Evolutionary conservation across 306 rosid species (phyloP), one percentile per base, ranked within the genome.

Genomic region (Quercus robur): DNA sequence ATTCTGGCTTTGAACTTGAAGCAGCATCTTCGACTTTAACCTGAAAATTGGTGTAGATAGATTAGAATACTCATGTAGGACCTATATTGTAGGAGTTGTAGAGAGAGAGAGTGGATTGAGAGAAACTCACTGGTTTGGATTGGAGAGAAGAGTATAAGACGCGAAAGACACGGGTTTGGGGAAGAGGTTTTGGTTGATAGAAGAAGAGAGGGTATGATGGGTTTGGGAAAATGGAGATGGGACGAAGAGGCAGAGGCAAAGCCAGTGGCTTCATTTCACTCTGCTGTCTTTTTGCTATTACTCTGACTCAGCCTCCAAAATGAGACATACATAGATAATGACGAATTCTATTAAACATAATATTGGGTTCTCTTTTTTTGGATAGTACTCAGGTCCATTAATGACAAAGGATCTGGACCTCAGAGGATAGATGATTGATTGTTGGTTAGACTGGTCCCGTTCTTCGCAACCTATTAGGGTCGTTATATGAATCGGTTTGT

Each of bases 261-360:
- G 84, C 83, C 76, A 84, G 72, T 70, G 89, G 80, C 82, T 80
- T 86, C 97, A 94, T 92, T 74, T 81, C 82, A 30, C 75, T 12
- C 74, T 12, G 25, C 52, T 19, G 2, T 6, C 21, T 19, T 71
- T 49, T 9, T 5, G 52, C 46, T 11, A 23, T 35, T 68, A 1
- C 59, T 38, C 52, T 12, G 14, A 46, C 52, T 10, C 14, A 35
- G 41, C 41, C 9, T 35, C 41, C 41, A 35, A 35, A 6, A 35
- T 6, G 41, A 35, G 41, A 35, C 41, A 33, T 33, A 35, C 7
- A 33, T 35, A 6, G 41, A 35, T 35, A 35, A 35, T 35, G 41
- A 35, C 7, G 41, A 35, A 35, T 35, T 35, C 41, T 6, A 5
- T 35, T 7, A 35, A 35, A 35, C 41, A 35, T 35, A 35, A 35